Evolutionary conservation across 2,329 filamentous ascomycete genomes (phyloP).

Genomic region (Aspergillaceae sp.): DNA sequence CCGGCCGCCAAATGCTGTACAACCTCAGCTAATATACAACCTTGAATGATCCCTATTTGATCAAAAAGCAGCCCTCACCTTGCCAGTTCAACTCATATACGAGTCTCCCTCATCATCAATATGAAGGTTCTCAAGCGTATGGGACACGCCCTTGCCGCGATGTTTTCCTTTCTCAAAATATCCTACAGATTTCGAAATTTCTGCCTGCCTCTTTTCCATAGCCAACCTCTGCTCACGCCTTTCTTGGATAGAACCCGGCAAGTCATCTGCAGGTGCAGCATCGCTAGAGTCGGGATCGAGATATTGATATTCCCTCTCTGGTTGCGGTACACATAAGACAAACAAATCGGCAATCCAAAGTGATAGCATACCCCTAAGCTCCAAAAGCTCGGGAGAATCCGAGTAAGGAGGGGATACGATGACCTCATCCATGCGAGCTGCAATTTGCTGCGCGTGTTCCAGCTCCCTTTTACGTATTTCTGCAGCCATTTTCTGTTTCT

Average conservation of each 20-base stretch:
- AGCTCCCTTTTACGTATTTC: conserved; percentile 46
- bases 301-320: conserved; percentile 8
- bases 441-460: conserved; percentile 53
- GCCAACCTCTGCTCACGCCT: conserved; percentile 25
- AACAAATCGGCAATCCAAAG: conserved; percentile 66
- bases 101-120: conserved; percentile 13
- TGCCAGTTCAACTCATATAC: not conserved
- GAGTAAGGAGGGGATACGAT: conserved; percentile 63
- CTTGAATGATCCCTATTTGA: too few relatives aligned
- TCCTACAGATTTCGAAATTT: conserved; percentile 24
- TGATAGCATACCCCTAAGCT: conserved; percentile 63
- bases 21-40: too few relatives aligned
- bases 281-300: conserved; percentile 10
- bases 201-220: conserved; percentile 23
- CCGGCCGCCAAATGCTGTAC: too few relatives aligned
- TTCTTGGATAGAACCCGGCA: conserved; percentile 19
- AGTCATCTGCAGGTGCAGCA: conserved; percentile 12
- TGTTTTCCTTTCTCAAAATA: conserved; percentile 27
- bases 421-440: conserved; percentile 60
- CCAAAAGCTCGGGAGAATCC: conserved; percentile 56
- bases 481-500: conserved; percentile 17
- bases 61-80: too few relatives aligned
- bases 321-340: conserved; percentile 23
- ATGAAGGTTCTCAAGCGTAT: conserved; percentile 22
- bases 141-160: conserved; percentile 22